Percentiles rank a stretch among this genome's conserved stretches.
phyloP scores from a whole-genome alignment of 805 yeast genomes.

The Metschnikowia lachancei region DNA sequence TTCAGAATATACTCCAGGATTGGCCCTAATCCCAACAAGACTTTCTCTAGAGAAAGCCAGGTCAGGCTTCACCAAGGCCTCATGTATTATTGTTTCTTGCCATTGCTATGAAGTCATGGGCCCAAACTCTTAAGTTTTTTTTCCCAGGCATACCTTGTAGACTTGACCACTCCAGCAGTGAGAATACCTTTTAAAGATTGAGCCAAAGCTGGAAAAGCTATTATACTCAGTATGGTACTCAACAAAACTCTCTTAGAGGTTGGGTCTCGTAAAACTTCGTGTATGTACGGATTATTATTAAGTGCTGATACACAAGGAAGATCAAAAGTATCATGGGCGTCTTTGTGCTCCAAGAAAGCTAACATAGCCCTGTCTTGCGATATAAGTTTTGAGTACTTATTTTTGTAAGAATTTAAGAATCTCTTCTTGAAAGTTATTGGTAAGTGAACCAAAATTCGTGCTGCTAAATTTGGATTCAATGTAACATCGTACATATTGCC shows the following conservation, averaged over 20 bases:
- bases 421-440: constrained; percentile 15
- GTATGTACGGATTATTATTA: not conserved
- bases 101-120: not conserved
- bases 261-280: constrained; percentile 4
- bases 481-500: not conserved
- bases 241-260: constrained; percentile 32
- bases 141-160: constrained; percentile 72
- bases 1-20: too few species aligned
- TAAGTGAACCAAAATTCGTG: constrained; percentile 9
- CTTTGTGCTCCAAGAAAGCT: not conserved
- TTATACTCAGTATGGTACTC: constrained; percentile 43
- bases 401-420: constrained; percentile 10
- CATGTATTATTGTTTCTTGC: not conserved
- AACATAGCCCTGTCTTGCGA: constrained; percentile 1
- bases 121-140: constrained; percentile 43
- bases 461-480: constrained; percentile 2
- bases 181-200: constrained; percentile 82
- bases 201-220: constrained; percentile 59
- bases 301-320: not conserved
- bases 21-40: too few species aligned
- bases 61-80: too few species aligned
- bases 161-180: constrained; percentile 79
- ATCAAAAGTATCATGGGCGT: not conserved
- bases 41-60: too few species aligned
- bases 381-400: constrained; percentile 7